phyloP scores from a whole-genome alignment of 2,329 filamentous ascomycete species.

The Talaromyces marneffei region DNA sequence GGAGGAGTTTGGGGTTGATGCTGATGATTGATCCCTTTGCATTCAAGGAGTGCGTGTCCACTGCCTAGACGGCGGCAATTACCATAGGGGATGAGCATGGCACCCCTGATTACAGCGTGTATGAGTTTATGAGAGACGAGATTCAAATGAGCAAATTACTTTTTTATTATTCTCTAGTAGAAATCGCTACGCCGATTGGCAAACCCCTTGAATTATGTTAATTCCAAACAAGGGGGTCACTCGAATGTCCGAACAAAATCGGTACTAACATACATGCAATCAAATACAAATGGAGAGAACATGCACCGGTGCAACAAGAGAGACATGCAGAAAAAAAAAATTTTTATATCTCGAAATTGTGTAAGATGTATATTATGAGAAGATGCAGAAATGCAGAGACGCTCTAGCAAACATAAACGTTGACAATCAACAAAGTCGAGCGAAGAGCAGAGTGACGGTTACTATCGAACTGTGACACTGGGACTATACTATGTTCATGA shows the following conservation, averaged over 20 bases:
- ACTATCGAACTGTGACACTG: not conserved
- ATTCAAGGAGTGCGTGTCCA: no score
- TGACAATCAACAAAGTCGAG: no score
- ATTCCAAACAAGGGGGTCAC: no score
- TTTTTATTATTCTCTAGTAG: no score
- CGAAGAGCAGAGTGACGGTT: not conserved
- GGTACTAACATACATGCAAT: no score
- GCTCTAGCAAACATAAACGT: not conserved
- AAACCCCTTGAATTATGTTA: no score
- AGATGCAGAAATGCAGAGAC: not conserved
- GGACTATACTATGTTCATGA: not conserved
- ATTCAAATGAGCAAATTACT: not conserved
- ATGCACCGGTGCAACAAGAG: no score
- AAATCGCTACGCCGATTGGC: no score
- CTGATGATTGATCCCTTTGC: conserved; percentile 29
- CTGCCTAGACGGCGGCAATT: no score
- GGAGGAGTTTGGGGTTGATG: conserved; percentile 35
- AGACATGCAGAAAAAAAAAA: no score
- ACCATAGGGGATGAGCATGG: not conserved
- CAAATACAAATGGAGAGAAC: no score
- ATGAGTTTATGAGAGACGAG: not conserved
- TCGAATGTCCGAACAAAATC: no score
- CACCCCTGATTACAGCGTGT: not conserved
- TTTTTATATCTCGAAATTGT: not conserved
- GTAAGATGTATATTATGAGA: not conserved